Evolutionary conservation across 78 protist genomes (phyloP).

Genomic region (Fonticula alba): DNA sequence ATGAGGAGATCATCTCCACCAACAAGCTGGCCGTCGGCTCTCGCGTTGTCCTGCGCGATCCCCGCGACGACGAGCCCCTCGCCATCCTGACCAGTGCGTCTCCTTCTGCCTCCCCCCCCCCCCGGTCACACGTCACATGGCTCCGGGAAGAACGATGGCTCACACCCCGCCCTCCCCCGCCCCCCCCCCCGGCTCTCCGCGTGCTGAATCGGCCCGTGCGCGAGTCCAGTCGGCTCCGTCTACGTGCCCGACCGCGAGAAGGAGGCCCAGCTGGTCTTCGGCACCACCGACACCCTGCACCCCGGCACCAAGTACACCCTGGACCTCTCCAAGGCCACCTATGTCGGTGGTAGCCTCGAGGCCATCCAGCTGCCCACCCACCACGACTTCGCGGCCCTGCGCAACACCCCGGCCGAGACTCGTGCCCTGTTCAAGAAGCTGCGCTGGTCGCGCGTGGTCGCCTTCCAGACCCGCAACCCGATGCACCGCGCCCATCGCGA

Average conservation of each 20-base stretch:
- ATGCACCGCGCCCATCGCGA: slow-evolving; percentile 74
- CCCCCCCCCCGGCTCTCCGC: not conserved
- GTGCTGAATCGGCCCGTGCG: not conserved
- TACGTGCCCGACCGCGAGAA: slow-evolving; percentile 38
- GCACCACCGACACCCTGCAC: slow-evolving; percentile 63
- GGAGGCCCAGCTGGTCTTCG: slow-evolving; percentile 44
- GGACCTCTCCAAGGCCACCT: slow-evolving; percentile 38
- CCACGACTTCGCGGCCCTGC: not conserved
- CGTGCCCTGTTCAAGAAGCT: slow-evolving; percentile 43
- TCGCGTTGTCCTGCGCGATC: slow-evolving; percentile 2
- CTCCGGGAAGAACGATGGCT: too few relatives aligned
- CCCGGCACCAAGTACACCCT: slow-evolving; percentile 60
- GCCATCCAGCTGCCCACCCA: slow-evolving; percentile 7
- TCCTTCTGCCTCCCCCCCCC: too few relatives aligned
- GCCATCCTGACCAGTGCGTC: slow-evolving; percentile 8
- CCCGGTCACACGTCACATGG: too few relatives aligned
- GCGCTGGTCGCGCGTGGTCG: slow-evolving; percentile 43
- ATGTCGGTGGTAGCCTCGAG: slow-evolving; percentile 48
- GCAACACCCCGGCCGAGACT: slow-evolving; percentile 56
- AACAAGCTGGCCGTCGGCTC: not conserved
- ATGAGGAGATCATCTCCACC: not conserved
- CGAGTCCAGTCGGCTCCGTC: slow-evolving; percentile 15
- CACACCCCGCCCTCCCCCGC: too few relatives aligned
- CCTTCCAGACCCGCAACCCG: slow-evolving; percentile 83
- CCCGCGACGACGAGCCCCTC: slow-evolving; percentile 27